These are phyloP conservation scores for Austroboletus novae-zelandiae DNA, from an alignment of 1,284 basidiomycete genomes.

Conservation along the genomic window DNA sequence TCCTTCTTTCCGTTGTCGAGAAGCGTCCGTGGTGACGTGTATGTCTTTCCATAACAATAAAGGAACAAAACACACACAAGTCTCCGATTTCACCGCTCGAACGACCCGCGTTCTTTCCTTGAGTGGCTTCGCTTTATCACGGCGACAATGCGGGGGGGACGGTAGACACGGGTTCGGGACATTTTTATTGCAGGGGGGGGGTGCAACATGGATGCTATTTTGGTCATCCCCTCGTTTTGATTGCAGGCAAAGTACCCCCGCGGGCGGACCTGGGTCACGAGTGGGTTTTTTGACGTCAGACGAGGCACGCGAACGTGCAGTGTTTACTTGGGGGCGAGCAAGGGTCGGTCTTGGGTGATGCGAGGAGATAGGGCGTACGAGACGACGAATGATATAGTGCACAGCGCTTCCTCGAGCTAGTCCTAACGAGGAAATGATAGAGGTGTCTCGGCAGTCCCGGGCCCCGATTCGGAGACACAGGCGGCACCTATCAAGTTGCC, in stretches of 20 bases:
- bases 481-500: too few relatives aligned
- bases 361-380: not conserved
- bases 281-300: not conserved
- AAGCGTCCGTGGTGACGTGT: not conserved
- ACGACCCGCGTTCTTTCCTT: not conserved
- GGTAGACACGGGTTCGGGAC: not conserved
- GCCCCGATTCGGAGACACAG: not conserved
- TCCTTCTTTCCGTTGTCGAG: not conserved
- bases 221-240: not conserved
- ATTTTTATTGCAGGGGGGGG: not conserved
- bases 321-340: not conserved
- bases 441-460: not conserved
- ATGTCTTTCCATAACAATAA: not conserved
- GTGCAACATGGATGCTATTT: not conserved
- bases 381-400: not conserved
- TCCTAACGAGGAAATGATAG: not conserved
- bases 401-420: not conserved
- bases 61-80: not conserved
- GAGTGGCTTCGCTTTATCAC: not conserved
- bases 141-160: slow-evolving; percentile 1
- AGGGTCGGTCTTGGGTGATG: not conserved
- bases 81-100: not conserved
- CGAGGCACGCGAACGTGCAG: not conserved
- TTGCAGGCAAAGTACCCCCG: not conserved
- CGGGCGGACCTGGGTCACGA: not conserved